Evolutionary conservation across 768 basidiomycete species (phyloP), one percentile per base, ranked within the genome.

Genomic region (Lactifluus volemus): DNA sequence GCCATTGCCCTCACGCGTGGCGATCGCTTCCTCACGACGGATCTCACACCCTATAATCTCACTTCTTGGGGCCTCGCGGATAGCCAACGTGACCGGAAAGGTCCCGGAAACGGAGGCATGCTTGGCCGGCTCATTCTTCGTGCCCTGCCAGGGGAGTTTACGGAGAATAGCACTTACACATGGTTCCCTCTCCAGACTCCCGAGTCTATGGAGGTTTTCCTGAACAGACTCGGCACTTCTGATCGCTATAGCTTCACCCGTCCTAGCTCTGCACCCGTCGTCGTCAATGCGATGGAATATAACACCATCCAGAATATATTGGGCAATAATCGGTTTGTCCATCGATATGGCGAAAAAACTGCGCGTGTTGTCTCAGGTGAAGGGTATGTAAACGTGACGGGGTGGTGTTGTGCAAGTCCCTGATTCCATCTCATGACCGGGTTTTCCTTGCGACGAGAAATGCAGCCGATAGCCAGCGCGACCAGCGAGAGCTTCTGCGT

Each of bases 121-220:
- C 80, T 92, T 44, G 89, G 86, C 7, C 81, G 85, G 38, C 79
- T 92, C 36, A 74, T 92, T 72, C 74, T 90, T 52, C 87, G 91
- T 49, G 83, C 82, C 19, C 78, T 92, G 1, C 89, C 91, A 1
- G 73, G 83, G 52, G 74, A 89, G 68, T 92, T 79, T 73, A 78
- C 79, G 0, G 78, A 81, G 60, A 83, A 86, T 70, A 88, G 86
- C 61, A 74, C 82, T 50, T 92, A 89, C 69, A 84, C 91, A 4
- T 91, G 88, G 82, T 92, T 92, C 84, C 88, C 91, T n/a, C 77
- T 92, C 48, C 85, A 92, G 84, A 88, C 85, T 0, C 91, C 90
- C 4, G 75, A 78, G 0, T 70, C 83, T 2, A 91, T 92, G 89
- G 73, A 81, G 60, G 72, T 67, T 1, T 70, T 84, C 68, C 73